Evolutionary conservation across 2,329 filamentous ascomycete species (phyloP), one percentile per base, ranked within the genome.

Genomic region (Blumeria graminis): DNA sequence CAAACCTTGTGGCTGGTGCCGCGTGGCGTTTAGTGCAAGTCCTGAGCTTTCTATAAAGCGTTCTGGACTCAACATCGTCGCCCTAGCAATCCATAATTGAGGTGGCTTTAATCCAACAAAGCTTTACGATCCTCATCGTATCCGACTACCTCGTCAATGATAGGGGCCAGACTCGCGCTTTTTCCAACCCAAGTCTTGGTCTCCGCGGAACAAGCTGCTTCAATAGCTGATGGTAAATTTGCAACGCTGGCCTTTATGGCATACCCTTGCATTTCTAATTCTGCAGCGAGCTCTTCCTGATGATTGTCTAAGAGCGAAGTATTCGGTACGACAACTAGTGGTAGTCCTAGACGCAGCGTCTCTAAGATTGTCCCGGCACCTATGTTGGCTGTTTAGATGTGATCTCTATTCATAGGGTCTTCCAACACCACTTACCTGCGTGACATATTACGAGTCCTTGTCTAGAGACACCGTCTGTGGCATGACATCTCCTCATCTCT

Each of bases 281-380:
- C 81, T 54, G 80, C 73, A 0, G 90, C 90, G 56, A 98, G 76
- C 67, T 96, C 87, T 18, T 80, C 76, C 69, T 98, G 92, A 66
- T 98, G 92, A 64, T 98, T 90, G 65, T 93, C 81, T 63, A 94
- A 76, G 0, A 98, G 76, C 6, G 74, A 72, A 1, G 80, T 75
- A 67, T 98, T 98, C 1, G 90, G 85, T 1, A 98, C 88, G 0
- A 94, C 86, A 54, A 98, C 76, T n/a, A 96, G 71, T 2, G 86
- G 82, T 0, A 88, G 72, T 13, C 79, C 77, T 55, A 84, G 71
- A 46, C 85, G 79, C 60, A 93, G 77, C 0, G 82, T 86, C 66
- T 89, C 87, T 0, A 96, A 74, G 33, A 96, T 88, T 3, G 86
- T 88, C 8, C 92, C 92, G 11, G 90, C 89, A 14, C 90, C 89